phyloP scores from a whole-genome alignment of 768 basidiomycete species.

The Suillus lakei region DNA sequence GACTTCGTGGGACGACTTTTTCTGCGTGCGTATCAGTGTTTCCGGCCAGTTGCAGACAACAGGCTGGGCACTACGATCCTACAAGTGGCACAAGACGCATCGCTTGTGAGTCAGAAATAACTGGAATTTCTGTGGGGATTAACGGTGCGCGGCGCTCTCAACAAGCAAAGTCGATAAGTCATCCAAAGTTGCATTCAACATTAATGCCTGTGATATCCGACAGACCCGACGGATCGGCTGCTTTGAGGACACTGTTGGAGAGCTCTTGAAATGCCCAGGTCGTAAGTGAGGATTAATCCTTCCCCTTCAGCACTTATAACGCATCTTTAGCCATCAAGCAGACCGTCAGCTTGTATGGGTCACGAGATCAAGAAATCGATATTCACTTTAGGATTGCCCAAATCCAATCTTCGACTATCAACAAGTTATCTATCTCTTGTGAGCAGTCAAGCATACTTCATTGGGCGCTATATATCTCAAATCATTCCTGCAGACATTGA shows the following conservation, averaged over 20 bases:
- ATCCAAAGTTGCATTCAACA: neutral
- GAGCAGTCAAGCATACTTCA: neutral
- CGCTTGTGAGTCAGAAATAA: neutral
- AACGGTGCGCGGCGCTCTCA: neutral
- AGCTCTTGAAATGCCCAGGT: neutral
- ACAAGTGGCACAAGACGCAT: neutral
- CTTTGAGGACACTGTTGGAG: neutral
- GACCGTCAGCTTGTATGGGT: neutral
- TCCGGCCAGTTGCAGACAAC: neutral
- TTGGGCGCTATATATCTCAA: neutral
- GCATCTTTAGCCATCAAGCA: neutral
- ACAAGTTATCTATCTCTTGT: slow-evolving; percentile 3
- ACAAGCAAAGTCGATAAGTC: neutral
- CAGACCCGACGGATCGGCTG: neutral
- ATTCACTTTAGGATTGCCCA: neutral
- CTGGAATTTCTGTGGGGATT: neutral
- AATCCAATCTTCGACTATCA: neutral
- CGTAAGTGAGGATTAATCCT: neutral
- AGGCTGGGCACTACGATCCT: slow-evolving; percentile 1
- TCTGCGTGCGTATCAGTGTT: neutral
- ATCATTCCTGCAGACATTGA: neutral
- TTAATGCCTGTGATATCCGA: neutral
- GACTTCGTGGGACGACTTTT: neutral
- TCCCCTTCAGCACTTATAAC: neutral
- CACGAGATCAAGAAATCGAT: neutral